These are phyloP conservation scores for Orbilia ellipsospora DNA, from an alignment of 2,329 filamentous ascomycete species.

Conservation along the genomic window DNA sequence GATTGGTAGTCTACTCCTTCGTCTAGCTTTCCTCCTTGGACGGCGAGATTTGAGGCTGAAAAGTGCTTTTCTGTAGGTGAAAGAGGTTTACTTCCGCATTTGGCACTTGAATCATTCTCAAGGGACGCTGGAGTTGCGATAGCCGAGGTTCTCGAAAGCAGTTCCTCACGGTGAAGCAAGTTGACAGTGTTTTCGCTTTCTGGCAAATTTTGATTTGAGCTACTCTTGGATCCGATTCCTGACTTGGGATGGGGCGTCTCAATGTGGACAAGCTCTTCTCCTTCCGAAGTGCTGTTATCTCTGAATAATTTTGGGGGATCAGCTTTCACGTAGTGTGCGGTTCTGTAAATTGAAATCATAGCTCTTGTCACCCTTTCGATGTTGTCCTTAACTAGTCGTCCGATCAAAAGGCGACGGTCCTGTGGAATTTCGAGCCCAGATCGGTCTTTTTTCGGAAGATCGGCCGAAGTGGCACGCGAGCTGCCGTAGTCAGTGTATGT, in stretches of 20 bases:
- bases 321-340: slow-evolving; percentile 3
- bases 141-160: no score
- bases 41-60: slow-evolving; percentile 17
- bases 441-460: slow-evolving; percentile 6
- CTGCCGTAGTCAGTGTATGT: not conserved
- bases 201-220: not conserved
- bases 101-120: not conserved
- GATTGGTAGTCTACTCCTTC: slow-evolving; percentile 1
- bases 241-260: not conserved
- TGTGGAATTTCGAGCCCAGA: slow-evolving; percentile 25
- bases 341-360: slow-evolving; percentile 37
- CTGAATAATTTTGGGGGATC: not conserved
- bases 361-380: slow-evolving; percentile 44
- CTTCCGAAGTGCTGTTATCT: no score
- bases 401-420: slow-evolving; percentile 28
- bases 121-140: no score
- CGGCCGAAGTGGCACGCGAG: slow-evolving; percentile 20
- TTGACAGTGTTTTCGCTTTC: not conserved
- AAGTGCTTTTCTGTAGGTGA: slow-evolving; percentile 28
- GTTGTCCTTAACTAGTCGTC: slow-evolving; percentile 25
- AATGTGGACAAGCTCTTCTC: no score
- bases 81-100: not conserved
- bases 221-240: not conserved
- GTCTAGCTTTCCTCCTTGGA: not conserved
- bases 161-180: no score